Base-by-base conservation (phyloP, 495 filamentous ascomycete species). In the Talaromyces wortmannii region DNA sequence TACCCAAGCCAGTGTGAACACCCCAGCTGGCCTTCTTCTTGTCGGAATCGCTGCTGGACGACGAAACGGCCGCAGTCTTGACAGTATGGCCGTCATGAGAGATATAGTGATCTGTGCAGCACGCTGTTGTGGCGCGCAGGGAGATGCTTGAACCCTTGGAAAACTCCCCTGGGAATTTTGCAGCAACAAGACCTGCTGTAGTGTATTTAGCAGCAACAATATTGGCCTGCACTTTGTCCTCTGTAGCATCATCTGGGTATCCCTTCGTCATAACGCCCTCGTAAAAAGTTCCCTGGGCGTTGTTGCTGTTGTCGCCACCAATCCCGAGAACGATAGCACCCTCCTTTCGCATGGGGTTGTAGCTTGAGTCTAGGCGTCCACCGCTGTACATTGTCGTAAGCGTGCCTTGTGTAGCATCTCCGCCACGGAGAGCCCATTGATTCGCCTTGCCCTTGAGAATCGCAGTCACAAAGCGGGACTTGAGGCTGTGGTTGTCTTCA, bases 321-420 rank as follows among this genome's bases (percentile, higher is more conserved):
- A 79, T 82, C 30, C 79, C 78, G 29, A 83, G 80, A 57, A 83
- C 77, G 53, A 83, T 82, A 47, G 80, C 75, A 17, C 79, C 79
- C 55, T 83, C 79, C 55, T 83, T 81, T 65, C 59, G 63, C 80
- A 83, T 83, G 0, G 80, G 80, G 65, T 82, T 78, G 60, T 83
- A 83, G 50, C 79, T 29, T 43, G 23, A 23, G 23, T 55, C 67
- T 44, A 79, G 80, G 45, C 79, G 78, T 3, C 53, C 63, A 13
- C 81, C 80, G 53, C 67, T 78, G 58, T 79, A 83, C 64, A 72
- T 81, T 0, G 79, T 83, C 49, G 79, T 77, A 16, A 83, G 64
- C 31, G 72, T 65, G 45, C 80, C 78, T 7, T 78, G 79, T 7
- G 70, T 71, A 46, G 79, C 72, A 49, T 83, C 74, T 31, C 52